Evolutionary conservation across 192 early-diverging fungal genomes (phyloP).

Genomic region (Coemansia furcata): DNA sequence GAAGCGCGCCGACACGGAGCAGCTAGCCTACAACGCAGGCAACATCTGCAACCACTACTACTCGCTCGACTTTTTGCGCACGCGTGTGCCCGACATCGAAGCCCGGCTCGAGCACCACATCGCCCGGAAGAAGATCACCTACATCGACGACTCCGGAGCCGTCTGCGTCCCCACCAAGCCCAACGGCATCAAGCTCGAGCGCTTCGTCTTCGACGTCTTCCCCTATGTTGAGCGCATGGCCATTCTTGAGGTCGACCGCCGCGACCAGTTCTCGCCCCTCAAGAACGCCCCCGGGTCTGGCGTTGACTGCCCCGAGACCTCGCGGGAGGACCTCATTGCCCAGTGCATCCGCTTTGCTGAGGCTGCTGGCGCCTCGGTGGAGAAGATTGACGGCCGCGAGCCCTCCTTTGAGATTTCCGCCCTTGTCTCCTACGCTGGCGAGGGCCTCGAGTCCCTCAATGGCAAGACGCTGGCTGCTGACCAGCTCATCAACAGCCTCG

Average conservation of each 20-base stretch:
- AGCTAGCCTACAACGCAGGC: constrained; percentile 83
- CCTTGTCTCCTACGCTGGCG: constrained; percentile 88
- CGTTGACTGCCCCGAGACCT: constrained; percentile 90
- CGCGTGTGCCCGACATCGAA: constrained; percentile 82
- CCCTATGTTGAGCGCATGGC: constrained; percentile 86
- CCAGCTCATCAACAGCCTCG: constrained; percentile 32
- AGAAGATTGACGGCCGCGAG: constrained; percentile 41
- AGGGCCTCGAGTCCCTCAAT: constrained; percentile 78
- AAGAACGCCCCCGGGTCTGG: constrained; percentile 95
- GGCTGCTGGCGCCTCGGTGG: constrained; percentile 79
- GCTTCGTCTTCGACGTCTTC: constrained; percentile 99
- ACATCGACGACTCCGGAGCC: constrained; percentile 77
- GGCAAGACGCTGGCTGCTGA: constrained; percentile 57
- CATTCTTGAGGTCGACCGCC: constrained; percentile 85
- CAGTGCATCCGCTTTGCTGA: constrained; percentile 87
- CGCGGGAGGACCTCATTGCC: constrained; percentile 79
- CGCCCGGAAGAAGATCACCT: constrained; percentile 97
- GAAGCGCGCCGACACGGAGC: constrained; percentile 56
- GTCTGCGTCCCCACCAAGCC: constrained; percentile 67
- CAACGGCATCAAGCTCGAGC: constrained; percentile 98
- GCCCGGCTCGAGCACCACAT: constrained; percentile 90
- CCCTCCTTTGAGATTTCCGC: constrained; percentile 82
- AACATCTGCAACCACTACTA: constrained; percentile 99
- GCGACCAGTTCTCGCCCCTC: constrained; percentile 95
- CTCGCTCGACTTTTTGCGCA: constrained; percentile 80